These are phyloP conservation scores for Xylariaceae sp. DNA, from an alignment of 2,329 filamentous ascomycete species.

Conservation along the genomic window DNA sequence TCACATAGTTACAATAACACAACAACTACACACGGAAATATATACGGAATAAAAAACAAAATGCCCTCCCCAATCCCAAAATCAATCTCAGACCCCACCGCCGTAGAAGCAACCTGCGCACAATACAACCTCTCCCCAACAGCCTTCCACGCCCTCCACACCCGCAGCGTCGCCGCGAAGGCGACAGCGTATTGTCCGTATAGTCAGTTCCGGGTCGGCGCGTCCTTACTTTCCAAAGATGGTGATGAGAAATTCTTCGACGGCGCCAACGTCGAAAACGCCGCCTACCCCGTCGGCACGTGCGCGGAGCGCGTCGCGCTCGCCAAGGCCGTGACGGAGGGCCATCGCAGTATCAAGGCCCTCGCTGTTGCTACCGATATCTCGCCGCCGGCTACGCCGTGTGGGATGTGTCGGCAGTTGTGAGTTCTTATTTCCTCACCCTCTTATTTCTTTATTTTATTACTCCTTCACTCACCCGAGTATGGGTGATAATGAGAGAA, in stretches of 20 bases:
- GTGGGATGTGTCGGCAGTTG: conserved; percentile 96
- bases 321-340: conserved; percentile 65
- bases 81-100: conserved; percentile 22
- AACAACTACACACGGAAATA: no score
- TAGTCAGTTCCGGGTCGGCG: conserved; percentile 86
- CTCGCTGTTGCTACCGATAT: conserved; percentile 83
- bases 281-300: conserved; percentile 86
- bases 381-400: conserved; percentile 64
- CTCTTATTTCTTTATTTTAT: no score
- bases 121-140: conserved; percentile 48
- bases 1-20: no score
- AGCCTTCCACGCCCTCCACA: conserved; percentile 61
- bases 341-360: conserved; percentile 60
- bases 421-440: conserved; percentile 37
- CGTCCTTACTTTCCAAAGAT: conserved; percentile 56
- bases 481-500: no score
- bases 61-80: conserved; percentile 5
- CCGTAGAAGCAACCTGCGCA: conserved; percentile 34
- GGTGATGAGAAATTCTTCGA: conserved; percentile 40
- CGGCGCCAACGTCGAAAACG: conserved; percentile 92
- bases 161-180: conserved; percentile 65
- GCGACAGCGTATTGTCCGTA: conserved; percentile 84
- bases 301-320: conserved; percentile 93
- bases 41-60: not conserved
- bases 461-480: no score